These are phyloP conservation scores for Aspergillus sclerotiicarbonarius DNA, from an alignment of 495 filamentous ascomycete genomes.

Conservation along the genomic window DNA sequence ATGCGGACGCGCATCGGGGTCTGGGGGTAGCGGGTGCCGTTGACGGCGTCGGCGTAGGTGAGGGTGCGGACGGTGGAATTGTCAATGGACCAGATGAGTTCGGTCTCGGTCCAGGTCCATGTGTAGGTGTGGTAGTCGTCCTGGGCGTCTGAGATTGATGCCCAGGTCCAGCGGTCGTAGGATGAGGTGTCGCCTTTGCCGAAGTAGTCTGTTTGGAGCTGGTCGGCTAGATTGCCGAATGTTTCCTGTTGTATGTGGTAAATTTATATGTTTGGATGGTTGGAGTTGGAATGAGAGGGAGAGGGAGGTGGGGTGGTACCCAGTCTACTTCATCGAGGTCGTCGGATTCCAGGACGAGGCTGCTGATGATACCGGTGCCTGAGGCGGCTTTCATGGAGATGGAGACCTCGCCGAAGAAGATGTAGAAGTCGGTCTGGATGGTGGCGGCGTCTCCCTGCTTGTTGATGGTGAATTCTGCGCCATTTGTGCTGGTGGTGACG, in stretches of 20 bases:
- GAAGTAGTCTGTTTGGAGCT: constrained; percentile 91
- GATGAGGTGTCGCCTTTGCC: constrained; percentile 78
- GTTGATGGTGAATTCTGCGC: constrained; percentile 70
- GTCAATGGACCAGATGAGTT: constrained; percentile 77
- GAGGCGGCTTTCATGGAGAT: constrained; percentile 67
- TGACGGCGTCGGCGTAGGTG: constrained; percentile 53
- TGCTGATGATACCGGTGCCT: constrained; percentile 74
- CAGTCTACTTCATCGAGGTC: constrained; percentile 93
- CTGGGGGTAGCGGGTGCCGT: constrained; percentile 77
- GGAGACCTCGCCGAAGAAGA: constrained; percentile 73
- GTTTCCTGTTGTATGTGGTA: constrained; percentile 13
- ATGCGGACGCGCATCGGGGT: constrained; percentile 81
- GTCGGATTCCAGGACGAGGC: constrained; percentile 81
- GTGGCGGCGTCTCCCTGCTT: constrained; percentile 72
- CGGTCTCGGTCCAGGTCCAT: constrained; percentile 72
- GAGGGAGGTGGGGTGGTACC: constrained; percentile 41
- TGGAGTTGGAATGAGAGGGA: neutral
- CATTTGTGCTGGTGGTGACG: constrained; percentile 47
- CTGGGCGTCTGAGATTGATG: constrained; percentile 59
- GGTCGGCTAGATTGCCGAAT: constrained; percentile 28
- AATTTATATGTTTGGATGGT: neutral
- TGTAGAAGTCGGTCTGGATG: constrained; percentile 68
- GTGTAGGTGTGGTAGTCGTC: constrained; percentile 74
- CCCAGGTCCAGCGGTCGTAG: constrained; percentile 70
- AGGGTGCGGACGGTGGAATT: constrained; percentile 70